Conservation (phyloP, 2,329 filamentous ascomycete genomes). For the Davidsoniella virescens region DNA sequence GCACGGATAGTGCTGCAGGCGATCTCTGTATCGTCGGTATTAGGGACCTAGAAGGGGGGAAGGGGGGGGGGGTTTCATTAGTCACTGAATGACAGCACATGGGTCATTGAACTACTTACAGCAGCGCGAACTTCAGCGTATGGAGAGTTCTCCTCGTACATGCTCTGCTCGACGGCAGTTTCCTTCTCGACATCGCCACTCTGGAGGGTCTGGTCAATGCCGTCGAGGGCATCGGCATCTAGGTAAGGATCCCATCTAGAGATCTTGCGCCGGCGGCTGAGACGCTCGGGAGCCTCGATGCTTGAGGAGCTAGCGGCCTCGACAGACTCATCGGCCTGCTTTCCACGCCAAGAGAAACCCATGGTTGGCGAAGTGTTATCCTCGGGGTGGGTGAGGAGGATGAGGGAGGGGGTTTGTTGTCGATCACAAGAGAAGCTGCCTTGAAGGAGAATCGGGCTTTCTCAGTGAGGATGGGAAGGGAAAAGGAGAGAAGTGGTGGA, state of each 20-base stretch:
- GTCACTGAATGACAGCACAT: neutral
- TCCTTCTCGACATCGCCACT: conserved; percentile 30
- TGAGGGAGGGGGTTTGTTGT: neutral
- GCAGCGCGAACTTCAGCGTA: conserved; percentile 32
- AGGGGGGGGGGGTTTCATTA: conserved; percentile 7
- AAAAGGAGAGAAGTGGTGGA: conserved; percentile 1
- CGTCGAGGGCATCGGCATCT: conserved; percentile 34
- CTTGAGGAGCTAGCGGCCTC: conserved; percentile 3
- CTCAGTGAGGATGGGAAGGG: neutral
- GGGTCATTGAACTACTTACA: conserved; percentile 30
- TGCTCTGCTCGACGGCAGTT: conserved; percentile 27
- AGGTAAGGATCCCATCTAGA: conserved; percentile 43
- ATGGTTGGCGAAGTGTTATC: neutral
- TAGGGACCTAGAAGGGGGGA: conserved; percentile 11
- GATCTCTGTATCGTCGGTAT: conserved; percentile 34
- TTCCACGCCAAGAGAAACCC: conserved; percentile 11
- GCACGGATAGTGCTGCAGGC: conserved; percentile 42
- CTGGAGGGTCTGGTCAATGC: conserved; percentile 30
- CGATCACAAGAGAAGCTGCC: conserved; percentile 5
- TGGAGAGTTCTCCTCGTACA: conserved; percentile 38
- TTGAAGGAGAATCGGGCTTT: conserved; percentile 1
- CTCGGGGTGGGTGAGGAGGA: neutral
- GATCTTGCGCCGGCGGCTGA: conserved; percentile 9
- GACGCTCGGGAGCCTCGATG: conserved; percentile 6
- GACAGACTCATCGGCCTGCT: conserved; percentile 6